A percentile compares a stretch with the other conserved stretches of the same genome.
Evolutionary conservation across 495 filamentous ascomycete species (phyloP).

Genomic region (Wilcoxina mikolae): DNA sequence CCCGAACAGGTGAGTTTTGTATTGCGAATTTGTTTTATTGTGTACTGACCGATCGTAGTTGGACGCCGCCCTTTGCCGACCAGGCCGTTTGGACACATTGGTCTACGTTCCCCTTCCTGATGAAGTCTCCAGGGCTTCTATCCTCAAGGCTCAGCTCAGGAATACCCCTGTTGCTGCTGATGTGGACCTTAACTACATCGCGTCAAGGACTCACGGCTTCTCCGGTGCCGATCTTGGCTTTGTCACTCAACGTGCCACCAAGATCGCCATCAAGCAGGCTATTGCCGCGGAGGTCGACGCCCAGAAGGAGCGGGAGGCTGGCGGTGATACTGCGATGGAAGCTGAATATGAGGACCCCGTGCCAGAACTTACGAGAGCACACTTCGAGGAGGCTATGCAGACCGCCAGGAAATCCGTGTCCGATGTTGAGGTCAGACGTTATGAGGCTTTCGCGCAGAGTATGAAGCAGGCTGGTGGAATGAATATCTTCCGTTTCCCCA

Average conservation of each 20-base stretch:
- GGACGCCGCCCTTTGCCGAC: constrained; percentile 92
- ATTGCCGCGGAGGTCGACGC: constrained; percentile 80
- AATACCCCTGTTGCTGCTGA: constrained; percentile 88
- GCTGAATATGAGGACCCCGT: constrained; percentile 81
- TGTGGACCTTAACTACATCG: constrained; percentile 80
- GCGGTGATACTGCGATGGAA: constrained; percentile 65
- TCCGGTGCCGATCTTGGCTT: constrained; percentile 99
- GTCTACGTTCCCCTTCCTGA: constrained; percentile 96
- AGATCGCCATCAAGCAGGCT: constrained; percentile 97
- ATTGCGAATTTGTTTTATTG: background rate
- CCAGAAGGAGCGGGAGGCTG: constrained; percentile 71
- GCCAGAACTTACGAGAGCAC: constrained; percentile 80
- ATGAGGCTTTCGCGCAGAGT: constrained; percentile 96
- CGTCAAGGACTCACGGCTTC: constrained; percentile 95
- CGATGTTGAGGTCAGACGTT: constrained; percentile 91
- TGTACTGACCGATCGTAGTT: constrained; percentile 33
- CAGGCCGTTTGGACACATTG: constrained; percentile 92
- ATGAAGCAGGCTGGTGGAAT: constrained; percentile 95
- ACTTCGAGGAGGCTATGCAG: constrained; percentile 98
- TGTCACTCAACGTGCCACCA: constrained; percentile 95
- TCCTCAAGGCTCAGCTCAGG: constrained; percentile 90
- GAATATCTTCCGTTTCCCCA: constrained; percentile 93
- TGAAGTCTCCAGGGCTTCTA: constrained; percentile 68
- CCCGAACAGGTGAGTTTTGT: constrained; percentile 52
- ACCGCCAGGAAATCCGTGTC: constrained; percentile 81